These are phyloP conservation scores for Pleurotus salmoneostramineus DNA, from an alignment of 768 basidiomycete species.

Conservation along the genomic window DNA sequence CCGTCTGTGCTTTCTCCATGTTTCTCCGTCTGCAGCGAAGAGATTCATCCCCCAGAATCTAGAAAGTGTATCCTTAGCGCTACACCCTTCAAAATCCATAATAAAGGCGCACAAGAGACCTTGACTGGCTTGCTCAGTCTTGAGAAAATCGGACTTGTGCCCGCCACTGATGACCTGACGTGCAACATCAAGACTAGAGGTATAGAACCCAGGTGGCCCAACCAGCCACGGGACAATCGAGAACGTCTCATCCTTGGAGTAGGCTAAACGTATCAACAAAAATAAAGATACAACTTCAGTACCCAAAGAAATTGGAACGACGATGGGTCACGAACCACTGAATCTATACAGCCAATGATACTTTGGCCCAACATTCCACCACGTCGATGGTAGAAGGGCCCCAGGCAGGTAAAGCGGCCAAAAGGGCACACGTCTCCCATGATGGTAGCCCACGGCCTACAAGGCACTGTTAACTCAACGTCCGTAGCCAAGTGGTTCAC, in stretches of 20 bases:
- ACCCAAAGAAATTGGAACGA: background rate
- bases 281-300: background rate
- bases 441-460: conserved; percentile 32
- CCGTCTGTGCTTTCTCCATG: conserved; percentile 29
- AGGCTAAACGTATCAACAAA: background rate
- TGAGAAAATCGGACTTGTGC: conserved; percentile 34
- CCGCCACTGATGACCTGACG: conserved; percentile 39
- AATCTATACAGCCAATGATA: conserved; percentile 34
- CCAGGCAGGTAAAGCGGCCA: conserved; percentile 34
- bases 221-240: conserved; percentile 35
- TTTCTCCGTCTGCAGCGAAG: conserved; percentile 22
- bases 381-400: conserved; percentile 29
- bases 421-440: conserved; percentile 38
- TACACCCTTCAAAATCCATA: background rate
- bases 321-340: conserved; percentile 21
- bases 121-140: conserved; percentile 28
- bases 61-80: background rate
- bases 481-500: background rate
- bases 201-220: conserved; percentile 33
- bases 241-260: conserved; percentile 13
- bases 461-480: background rate
- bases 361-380: conserved; percentile 38
- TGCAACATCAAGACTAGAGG: conserved; percentile 42
- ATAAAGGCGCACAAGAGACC: conserved; percentile 26
- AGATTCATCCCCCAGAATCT: conserved; percentile 28